Evolutionary conservation across 2,329 filamentous ascomycete species (phyloP).

Genomic region (Talaromyces islandicus): DNA sequence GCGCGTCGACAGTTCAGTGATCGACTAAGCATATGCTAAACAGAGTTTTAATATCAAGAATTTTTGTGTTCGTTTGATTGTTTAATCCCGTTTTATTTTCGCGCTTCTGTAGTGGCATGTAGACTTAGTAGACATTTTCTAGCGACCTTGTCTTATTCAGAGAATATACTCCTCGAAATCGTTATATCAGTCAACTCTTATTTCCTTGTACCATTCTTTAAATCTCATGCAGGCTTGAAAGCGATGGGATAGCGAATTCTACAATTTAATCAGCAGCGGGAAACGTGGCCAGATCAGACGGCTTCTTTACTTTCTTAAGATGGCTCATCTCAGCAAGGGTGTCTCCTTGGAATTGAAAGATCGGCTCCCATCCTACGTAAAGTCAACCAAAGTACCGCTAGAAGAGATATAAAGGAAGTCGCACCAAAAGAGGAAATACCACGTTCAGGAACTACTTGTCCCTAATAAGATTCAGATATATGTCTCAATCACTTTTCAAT

Average conservation of each 20-base stretch:
- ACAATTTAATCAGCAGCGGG: not conserved
- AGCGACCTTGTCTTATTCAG: too few relatives aligned
- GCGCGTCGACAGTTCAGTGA: too few relatives aligned
- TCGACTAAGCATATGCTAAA: too few relatives aligned
- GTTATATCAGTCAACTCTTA: too few relatives aligned
- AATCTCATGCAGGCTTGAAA: not conserved
- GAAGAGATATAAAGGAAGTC: not conserved
- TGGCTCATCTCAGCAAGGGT: constrained; percentile 83
- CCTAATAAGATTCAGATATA: not conserved
- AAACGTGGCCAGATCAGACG: not conserved
- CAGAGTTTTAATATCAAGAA: too few relatives aligned
- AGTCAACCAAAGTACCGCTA: not conserved
- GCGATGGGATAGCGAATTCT: not conserved
- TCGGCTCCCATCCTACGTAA: constrained; percentile 72
- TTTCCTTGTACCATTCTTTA: not conserved
- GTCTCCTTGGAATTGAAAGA: constrained; percentile 79
- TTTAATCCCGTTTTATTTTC: too few relatives aligned
- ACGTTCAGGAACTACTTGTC: not conserved
- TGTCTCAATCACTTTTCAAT: not conserved
- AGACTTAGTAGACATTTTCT: too few relatives aligned
- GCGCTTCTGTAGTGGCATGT: too few relatives aligned
- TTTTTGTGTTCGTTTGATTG: too few relatives aligned
- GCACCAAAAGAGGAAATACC: not conserved
- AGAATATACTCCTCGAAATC: too few relatives aligned
- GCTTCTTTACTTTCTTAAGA: constrained; percentile 51